These are phyloP conservation scores for Fraxinus sp. DNA, from an alignment of 305 asterid genomes.

Conservation along the genomic window DNA sequence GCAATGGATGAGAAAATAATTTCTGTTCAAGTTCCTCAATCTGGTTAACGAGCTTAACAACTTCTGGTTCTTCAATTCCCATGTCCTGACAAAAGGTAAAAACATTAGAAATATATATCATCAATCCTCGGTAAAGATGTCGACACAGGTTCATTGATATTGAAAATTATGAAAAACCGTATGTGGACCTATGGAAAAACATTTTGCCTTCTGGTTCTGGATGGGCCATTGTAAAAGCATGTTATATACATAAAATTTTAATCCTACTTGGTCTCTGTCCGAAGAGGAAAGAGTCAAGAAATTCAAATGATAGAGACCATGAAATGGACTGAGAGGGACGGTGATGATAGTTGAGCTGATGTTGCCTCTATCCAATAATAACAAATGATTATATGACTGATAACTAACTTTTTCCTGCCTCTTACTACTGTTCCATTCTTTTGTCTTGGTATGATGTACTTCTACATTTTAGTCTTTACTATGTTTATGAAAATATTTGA, in stretches of 20 bases:
- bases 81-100: conserved; percentile 58
- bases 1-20: conserved; percentile 61
- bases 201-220: not conserved
- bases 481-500: not conserved
- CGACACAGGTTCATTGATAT: not conserved
- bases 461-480: not conserved
- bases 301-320: conserved; percentile 8
- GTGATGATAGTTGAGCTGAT: not conserved
- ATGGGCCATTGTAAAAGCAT: not conserved
- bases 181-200: conserved; percentile 9
- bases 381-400: not conserved
- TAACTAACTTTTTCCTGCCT: not conserved
- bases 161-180: not conserved
- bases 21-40: conserved; percentile 42
- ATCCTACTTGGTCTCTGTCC: not conserved
- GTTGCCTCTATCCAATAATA: not conserved
- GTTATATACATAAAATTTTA: not conserved
- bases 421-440: conserved; percentile 8
- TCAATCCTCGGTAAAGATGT: conserved; percentile 8
- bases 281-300: not conserved
- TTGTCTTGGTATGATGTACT: not conserved
- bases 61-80: conserved; percentile 80
- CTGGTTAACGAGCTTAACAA: conserved; percentile 67
- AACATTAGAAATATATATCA: conserved; percentile 15
- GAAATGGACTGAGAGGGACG: not conserved